Percentiles rank a stretch among this genome's conserved stretches.
phyloP scores from a whole-genome alignment of 2,329 filamentous ascomycete species.

The Paraphaeosphaeria sporulosa region DNA sequence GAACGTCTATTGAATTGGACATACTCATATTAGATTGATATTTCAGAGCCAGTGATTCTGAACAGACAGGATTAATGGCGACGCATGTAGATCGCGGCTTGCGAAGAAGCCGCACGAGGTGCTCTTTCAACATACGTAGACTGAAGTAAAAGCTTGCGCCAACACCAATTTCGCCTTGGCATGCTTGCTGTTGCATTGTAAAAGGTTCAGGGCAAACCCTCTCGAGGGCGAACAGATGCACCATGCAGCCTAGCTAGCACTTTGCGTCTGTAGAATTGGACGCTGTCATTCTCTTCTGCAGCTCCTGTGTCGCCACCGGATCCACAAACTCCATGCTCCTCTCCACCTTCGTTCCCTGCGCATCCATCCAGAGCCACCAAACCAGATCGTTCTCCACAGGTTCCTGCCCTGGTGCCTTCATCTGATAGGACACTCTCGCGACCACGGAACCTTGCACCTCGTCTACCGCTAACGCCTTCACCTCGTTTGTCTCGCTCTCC shows the following conservation, averaged over 20 bases:
- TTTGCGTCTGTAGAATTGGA: background rate
- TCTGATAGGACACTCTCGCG: slow-evolving; percentile 32
- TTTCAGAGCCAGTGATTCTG: too few species aligned
- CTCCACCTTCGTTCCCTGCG: slow-evolving; percentile 25
- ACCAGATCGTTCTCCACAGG: slow-evolving; percentile 41
- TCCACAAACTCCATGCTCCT: slow-evolving; percentile 44
- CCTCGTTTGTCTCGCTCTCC: slow-evolving; percentile 27
- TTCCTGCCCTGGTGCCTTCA: slow-evolving; percentile 29
- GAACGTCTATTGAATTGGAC: too few species aligned
- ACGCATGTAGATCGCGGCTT: too few species aligned
- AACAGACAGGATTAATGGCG: too few species aligned
- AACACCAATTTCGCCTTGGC: too few species aligned
- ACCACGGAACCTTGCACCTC: slow-evolving; percentile 28
- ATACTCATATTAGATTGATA: too few species aligned
- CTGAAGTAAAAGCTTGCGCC: too few species aligned
- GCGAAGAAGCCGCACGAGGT: too few species aligned
- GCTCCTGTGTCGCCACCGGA: slow-evolving; percentile 24
- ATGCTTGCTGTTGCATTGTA: too few species aligned
- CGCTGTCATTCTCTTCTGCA: background rate
- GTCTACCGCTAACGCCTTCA: slow-evolving; percentile 36
- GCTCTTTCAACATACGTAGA: too few species aligned
- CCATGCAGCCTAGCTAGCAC: background rate
- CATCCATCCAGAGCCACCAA: slow-evolving; percentile 38
- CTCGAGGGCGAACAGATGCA: background rate
- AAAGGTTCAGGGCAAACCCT: background rate